Base-by-base conservation (phyloP, 129 eudicot genomes). In the Arctium lappa region DNA sequence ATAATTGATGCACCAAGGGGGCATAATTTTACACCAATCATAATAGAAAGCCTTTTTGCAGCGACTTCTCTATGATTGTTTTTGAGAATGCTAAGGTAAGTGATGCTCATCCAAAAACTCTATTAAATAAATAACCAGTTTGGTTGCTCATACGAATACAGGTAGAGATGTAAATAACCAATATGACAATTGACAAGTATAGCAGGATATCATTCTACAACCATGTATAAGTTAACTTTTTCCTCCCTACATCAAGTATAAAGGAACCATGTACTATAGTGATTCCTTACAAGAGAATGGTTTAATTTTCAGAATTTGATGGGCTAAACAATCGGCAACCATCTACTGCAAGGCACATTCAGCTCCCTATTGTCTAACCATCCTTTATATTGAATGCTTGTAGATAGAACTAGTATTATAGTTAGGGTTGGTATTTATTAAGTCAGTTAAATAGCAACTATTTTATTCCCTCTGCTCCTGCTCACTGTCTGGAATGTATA, bases 161-260 rank as follows among this genome's bases (percentile, higher is more conserved):
- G 66, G 66, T 56, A 56, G 66, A 56, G 66, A 56, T 16, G 66
- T 56, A 60, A 60, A 60, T 60, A 60, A 60, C 68, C 68, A 60
- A 60, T 16, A 56, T 16, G 65, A 56, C 22, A 56, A 56, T 16
- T 16, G 65, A 56, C 22, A 16, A 4, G 27, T 16, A 15, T 56
- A 56, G 16, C 16, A 13, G 65, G 15, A 56, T 3, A 56, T 56
- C 65, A 56, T 56, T 27, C 65, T 16, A 56, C 65, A 56, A 56
- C 27, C 65, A 56, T 15, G 65, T 56, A 56, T 56, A 78, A 10
- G 74, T 78, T 44, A 63, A 63, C 73, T n/a, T 77, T 63, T 60
- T 29, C 81, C 62, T 78, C 60, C 71, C 16, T 36, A 76, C 46
- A 62, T 78, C 15, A 3, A 78, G 37, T 65, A 65, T 78, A n/a